Evolutionary conservation across 306 rosid genomes (phyloP), one percentile per base, ranked within the genome.

Genomic region (Vachellia collinsii): DNA sequence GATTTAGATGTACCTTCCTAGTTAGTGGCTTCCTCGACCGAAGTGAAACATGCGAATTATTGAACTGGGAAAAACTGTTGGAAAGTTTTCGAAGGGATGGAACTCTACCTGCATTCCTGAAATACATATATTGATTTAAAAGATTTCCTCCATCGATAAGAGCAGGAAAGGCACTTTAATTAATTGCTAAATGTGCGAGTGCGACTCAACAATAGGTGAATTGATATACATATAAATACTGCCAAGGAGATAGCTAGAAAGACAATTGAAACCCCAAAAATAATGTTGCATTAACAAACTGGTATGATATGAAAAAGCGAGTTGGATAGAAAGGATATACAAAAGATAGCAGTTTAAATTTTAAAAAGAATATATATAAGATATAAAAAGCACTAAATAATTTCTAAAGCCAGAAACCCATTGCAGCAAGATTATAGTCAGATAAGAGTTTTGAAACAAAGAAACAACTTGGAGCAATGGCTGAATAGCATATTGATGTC

Each of bases 21-120:
- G 99, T 89, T 63, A 96, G 74, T 8, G 98, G 92, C 90, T 90
- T 96, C 89, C 79, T 89, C 11, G 96, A 90, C 51, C 91, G 91
- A 84, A 89, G 88, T 46, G 97, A 87, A 93, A 88, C 76, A 44
- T 93, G 88, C 88, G 92, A 86, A 82, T 82, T 90, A 81, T 88
- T 93, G 90, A 96, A 96, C 65, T 96, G 99, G 46, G 98, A 86
- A 84, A 96, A 96, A 83, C 88, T 91, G 88, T 77, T 96, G 25
- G 97, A 93, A 81, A 93, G 97, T 79, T 92, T 97, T 68, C 94
- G 87, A 64, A 87, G 89, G 38, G 99, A 93, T 66, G 90, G 90
- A 80, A 73, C 90, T 92, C 97, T 90, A 81, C 81, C 87, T 19
- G 87, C 89, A 86, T 78, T 89, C 88, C 97, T 93, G 92, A 86